A percentile compares a stretch with the other conserved stretches of the same genome.
These are phyloP conservation scores for Sinapis alba DNA, from an alignment of 441 rosid species.

Conservation along the genomic window DNA sequence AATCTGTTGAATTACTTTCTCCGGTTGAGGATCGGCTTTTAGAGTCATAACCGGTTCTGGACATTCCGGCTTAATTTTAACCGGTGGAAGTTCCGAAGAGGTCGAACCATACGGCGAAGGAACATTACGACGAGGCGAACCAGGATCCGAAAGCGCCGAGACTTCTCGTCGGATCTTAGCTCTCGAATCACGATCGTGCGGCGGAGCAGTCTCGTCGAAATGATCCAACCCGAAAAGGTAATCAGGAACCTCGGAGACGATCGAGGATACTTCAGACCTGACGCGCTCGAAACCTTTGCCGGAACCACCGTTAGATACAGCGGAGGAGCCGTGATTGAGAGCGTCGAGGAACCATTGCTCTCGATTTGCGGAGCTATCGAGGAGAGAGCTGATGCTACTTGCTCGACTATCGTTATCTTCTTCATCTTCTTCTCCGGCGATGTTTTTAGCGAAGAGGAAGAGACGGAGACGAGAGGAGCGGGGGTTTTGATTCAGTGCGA, in stretches of 20 bases:
- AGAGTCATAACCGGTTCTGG: slow-evolving; percentile 43
- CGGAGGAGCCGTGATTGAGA: slow-evolving; percentile 57
- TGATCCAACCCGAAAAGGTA: slow-evolving; percentile 83
- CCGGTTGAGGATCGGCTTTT: slow-evolving; percentile 43
- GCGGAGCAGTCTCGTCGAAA: slow-evolving; percentile 61
- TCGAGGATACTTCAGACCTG: slow-evolving; percentile 86
- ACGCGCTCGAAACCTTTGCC: slow-evolving; percentile 63
- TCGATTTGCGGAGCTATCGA: slow-evolving; percentile 77
- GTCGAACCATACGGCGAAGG: slow-evolving; percentile 73
- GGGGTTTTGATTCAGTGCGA: slow-evolving; percentile 65
- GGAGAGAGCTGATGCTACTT: slow-evolving; percentile 82
- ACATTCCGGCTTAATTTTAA: slow-evolving; percentile 62
- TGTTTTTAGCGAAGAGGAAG: slow-evolving; percentile 57
- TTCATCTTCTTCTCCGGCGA: slow-evolving; percentile 63
- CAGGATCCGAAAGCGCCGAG: slow-evolving; percentile 73
- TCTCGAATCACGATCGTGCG: slow-evolving; percentile 51
- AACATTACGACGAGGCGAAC: slow-evolving; percentile 76
- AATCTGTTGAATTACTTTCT: slow-evolving; percentile 44
- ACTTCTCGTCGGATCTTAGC: slow-evolving; percentile 54
- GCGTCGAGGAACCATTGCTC: slow-evolving; percentile 95
- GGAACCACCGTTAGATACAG: slow-evolving; percentile 46
- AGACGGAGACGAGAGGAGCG: slow-evolving; percentile 82
- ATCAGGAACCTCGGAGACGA: slow-evolving; percentile 87
- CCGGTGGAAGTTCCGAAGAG: slow-evolving; percentile 75
- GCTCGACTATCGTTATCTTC: slow-evolving; percentile 74